Evolutionary conservation across 1,284 basidiomycete genomes (phyloP).

Genomic region (Marasmius sp.): DNA sequence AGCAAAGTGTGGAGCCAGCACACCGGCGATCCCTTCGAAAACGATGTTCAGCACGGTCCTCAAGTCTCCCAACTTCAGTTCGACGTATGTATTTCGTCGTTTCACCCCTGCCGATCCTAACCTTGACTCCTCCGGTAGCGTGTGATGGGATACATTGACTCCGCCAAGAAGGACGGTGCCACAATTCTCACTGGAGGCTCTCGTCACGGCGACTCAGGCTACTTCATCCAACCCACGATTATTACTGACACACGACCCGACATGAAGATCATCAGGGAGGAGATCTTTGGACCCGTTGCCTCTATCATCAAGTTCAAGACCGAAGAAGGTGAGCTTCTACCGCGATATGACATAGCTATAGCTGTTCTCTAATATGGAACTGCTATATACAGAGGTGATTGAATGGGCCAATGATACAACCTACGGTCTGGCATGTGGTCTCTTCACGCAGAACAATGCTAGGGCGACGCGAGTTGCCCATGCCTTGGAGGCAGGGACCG

Average conservation of each 20-base stretch:
- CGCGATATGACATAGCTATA: not conserved
- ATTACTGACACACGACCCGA: not conserved
- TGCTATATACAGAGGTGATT: not conserved
- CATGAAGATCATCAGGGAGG: no score
- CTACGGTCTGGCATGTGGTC: not conserved
- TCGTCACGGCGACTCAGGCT: not conserved
- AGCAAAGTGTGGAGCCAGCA: slow-evolving; percentile 5
- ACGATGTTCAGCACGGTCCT: not conserved
- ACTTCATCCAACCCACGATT: not conserved
- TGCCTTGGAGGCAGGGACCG: not conserved
- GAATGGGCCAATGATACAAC: not conserved
- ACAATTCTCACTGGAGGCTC: not conserved
- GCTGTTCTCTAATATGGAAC: not conserved
- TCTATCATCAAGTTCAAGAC: no score
- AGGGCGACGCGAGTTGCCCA: not conserved
- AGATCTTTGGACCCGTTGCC: no score
- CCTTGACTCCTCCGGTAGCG: not conserved
- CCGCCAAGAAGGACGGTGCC: not conserved
- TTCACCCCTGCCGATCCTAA: no score
- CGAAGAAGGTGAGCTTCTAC: not conserved
- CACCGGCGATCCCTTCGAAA: not conserved
- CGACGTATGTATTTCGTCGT: not conserved
- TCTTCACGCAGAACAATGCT: not conserved
- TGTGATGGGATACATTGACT: not conserved
- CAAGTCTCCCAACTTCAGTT: not conserved